These are phyloP conservation scores for Arachis monticola DNA, from an alignment of 331 rosid species.

Conservation along the genomic window DNA sequence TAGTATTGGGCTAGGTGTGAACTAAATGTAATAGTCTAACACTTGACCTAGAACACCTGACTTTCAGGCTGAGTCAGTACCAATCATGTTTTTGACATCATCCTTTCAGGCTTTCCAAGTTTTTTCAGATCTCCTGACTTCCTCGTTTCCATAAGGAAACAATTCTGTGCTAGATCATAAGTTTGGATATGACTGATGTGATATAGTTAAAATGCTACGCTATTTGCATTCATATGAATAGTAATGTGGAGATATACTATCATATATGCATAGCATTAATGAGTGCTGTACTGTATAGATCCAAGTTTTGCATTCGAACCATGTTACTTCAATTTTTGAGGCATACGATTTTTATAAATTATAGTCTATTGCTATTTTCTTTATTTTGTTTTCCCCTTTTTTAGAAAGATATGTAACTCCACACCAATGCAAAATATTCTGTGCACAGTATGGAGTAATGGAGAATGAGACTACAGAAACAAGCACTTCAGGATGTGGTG, in stretches of 20 bases:
- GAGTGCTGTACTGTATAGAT: slow-evolving; percentile 30
- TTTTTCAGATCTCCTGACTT: slow-evolving; percentile 17
- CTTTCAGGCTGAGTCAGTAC: background rate
- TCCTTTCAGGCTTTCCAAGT: background rate
- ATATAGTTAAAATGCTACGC: background rate
- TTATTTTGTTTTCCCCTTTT: slow-evolving; percentile 45
- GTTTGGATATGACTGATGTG: background rate
- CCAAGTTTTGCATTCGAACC: slow-evolving; percentile 29
- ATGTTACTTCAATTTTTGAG: slow-evolving; percentile 39
- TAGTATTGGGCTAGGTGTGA: slow-evolving; percentile 8
- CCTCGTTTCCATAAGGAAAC: background rate
- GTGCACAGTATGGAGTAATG: slow-evolving; percentile 97
- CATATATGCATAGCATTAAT: background rate
- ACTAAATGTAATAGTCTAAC: background rate
- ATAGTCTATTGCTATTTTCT: slow-evolving; percentile 51
- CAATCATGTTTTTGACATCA: background rate
- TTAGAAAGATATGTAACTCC: slow-evolving; percentile 80
- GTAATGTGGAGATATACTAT: slow-evolving; percentile 9
- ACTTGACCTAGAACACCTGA: background rate
- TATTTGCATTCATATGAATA: background rate
- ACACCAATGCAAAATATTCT: slow-evolving; percentile 75
- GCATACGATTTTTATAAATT: slow-evolving; percentile 44
- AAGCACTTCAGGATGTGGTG: slow-evolving; percentile 99
- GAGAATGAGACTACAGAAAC: slow-evolving; percentile 98
- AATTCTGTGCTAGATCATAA: slow-evolving; percentile 19